A percentile compares a stretch with the other conserved stretches of the same genome.
Conservation (phyloP, 2,329 filamentous ascomycete genomes). For the Bipolaris victoriae region DNA sequence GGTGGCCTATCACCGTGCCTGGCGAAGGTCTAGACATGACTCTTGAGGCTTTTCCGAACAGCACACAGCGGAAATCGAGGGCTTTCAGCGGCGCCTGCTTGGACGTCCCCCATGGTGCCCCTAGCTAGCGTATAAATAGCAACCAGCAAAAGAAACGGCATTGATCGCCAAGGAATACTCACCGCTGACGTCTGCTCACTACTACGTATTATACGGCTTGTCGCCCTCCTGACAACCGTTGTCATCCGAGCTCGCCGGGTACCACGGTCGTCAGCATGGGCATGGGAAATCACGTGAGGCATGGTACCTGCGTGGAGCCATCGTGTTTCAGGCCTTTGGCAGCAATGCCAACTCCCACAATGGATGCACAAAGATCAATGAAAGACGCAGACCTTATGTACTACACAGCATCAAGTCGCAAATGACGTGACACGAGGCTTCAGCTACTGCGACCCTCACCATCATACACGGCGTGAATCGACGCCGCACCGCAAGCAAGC, state of each 20-base stretch:
- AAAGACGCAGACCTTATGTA: constrained; percentile 3
- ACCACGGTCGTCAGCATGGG: background rate
- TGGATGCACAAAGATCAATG: constrained; percentile 4
- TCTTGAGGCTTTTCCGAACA: background rate
- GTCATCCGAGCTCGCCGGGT: background rate
- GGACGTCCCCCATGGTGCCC: background rate
- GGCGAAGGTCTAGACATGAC: background rate
- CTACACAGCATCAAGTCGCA: background rate
- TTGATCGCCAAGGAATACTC: background rate
- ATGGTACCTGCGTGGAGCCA: constrained; percentile 6
- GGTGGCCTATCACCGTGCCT: background rate
- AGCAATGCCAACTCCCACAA: constrained; percentile 12
- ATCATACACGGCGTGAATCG: constrained; percentile 21
- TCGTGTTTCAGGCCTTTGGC: constrained; percentile 23
- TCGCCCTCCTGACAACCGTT: constrained; percentile 3
- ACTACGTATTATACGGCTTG: background rate
- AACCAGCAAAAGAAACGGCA: background rate
- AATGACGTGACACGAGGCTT: constrained; percentile 3
- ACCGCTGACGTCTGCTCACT: background rate
- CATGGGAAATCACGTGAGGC: constrained; percentile 22
- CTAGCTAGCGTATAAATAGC: background rate
- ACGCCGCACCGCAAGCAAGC: constrained; percentile 24
- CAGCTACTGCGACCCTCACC: constrained; percentile 3
- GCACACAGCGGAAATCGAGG: background rate
- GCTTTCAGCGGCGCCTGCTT: background rate